Evolutionary conservation across 768 basidiomycete species (phyloP).

Genomic region (Mycena olivaceomarginata): DNA sequence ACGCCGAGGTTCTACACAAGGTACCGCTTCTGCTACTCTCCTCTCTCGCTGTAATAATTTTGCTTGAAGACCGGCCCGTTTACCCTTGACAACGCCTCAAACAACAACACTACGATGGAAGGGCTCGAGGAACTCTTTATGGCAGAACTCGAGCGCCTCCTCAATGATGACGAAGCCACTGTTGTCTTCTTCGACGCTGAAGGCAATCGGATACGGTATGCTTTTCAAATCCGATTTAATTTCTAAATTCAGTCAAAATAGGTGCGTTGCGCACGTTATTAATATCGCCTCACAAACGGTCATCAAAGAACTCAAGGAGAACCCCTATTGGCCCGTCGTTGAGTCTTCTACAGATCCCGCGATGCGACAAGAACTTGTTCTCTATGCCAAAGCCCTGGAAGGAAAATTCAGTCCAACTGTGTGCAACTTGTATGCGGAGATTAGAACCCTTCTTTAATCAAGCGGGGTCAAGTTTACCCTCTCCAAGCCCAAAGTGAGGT

Average conservation of each 20-base stretch:
- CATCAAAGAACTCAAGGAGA: conserved; percentile 39
- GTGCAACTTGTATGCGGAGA: too few species aligned
- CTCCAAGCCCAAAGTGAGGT: too few species aligned
- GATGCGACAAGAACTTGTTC: conserved; percentile 6
- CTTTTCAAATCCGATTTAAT: not conserved
- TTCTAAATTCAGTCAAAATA: conserved; percentile 17
- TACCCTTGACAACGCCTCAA: conserved; percentile 61
- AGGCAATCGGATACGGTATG: conserved; percentile 47
- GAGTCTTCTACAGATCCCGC: conserved; percentile 11
- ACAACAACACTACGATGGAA: conserved; percentile 57
- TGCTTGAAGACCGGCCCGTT: conserved; percentile 47
- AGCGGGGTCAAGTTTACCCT: too few species aligned
- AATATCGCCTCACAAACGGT: conserved; percentile 50
- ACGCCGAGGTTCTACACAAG: too few species aligned
- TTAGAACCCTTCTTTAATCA: too few species aligned
- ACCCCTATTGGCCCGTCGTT: conserved; percentile 31
- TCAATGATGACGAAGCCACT: not conserved
- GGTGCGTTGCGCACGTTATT: conserved; percentile 54
- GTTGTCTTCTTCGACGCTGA: conserved; percentile 43
- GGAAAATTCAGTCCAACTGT: too few species aligned
- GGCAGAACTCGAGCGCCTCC: conserved; percentile 45
- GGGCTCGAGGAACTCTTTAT: conserved; percentile 49
- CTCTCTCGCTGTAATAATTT: too few species aligned
- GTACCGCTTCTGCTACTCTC: too few species aligned
- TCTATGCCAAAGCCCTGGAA: conserved; percentile 48